Evolutionary conservation across 192 early-diverging fungal species (phyloP), one percentile per base, ranked within the genome.

Genomic region (Allomyces macrogynus): DNA sequence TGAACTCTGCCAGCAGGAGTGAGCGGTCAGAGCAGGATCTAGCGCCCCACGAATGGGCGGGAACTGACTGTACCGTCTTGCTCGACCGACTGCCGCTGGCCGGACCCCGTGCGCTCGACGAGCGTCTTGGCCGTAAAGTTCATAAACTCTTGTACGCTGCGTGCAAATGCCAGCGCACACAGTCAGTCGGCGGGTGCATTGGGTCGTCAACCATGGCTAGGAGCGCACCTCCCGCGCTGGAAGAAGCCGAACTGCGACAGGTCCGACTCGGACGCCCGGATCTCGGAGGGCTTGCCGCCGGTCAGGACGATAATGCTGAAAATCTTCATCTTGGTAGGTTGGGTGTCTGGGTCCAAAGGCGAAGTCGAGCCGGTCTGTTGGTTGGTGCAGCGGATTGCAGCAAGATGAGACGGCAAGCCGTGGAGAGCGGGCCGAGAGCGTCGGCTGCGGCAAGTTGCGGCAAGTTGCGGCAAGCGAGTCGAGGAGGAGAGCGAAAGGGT

Each of bases 101-200:
- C 92, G 2, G 82, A 76, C 25, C 71, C 66, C 12, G 91, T 94
- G 64, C 93, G 80, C 67, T 95, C 92, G 16, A 87, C 87, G 26
- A 91, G 85, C 1, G 89, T 92, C 61, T 82, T 79, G 0, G 86
- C 73, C 66, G 90, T 86, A 71, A 95, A 93, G 57, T 80, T 83
- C 74, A 98, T 82, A 67, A 91, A 89, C 69, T 96, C 93, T 64
- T 85, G 85, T 7, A 89, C 82, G 65, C 90, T 86, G 75, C 10
- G 60, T 43, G n/a, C 68, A 60, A n/a, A 43, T 20, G 64, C 64
- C 14, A 10, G 23, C 1, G 64, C 40, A 44, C 7, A 20, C 24
- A 12, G 60, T 40, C 60, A 43, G n/a, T 61, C 20, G 44, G 65
- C 65, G 25, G 61, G 24, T 11, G 32, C 23, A 63, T 64, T 27